Base-by-base conservation (phyloP, 2,329 filamentous ascomycete species). In the Dryadomyces sulphureus region DNA sequence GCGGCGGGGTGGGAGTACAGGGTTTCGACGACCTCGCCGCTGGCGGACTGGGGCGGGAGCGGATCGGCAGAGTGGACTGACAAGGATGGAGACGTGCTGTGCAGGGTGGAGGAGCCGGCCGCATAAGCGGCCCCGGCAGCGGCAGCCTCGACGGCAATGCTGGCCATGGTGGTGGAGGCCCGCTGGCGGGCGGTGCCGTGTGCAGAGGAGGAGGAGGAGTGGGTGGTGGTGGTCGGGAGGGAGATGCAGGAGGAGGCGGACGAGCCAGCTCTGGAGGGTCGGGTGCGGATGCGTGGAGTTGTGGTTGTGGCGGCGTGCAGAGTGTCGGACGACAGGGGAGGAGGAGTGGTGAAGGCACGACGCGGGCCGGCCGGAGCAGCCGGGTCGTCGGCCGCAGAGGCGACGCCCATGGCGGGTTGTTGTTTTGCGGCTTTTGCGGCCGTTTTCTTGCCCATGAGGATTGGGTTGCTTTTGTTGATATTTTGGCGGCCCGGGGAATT, bases 1-100 rank as follows among this genome's bases (percentile, higher is more conserved):
- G 79, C 79, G 38, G 74, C 76, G 0, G 81, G 75, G 55, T 89
- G 83, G 48, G 75, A 77, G 59, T 84, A 92, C 5, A 93, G 72
- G 2, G 79, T 84, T 59, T 86, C 82, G 53, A 84, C 70, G 7
- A 65, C 53, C 38, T 52, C 52, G 30, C 46, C 49, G 36, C 47
- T 47, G 38, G 52, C 41, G 2, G 44, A 35, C 11, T 44, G 44
- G 22, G 47, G 30, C 40, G 43, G 38, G 30, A 19, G 12, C n/a
- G 34, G 21, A 35, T 45, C 27, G 38, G 16, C 36, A 34, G 38
- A 36, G 12, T 45, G 39, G 34, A 38, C 17, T 7, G 34, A 34
- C 5, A 47, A 45, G n/a, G 45, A 42, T 17, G 34, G 7, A 6
- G 35, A 48, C 30, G 36, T 43, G 9, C 40, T 45, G 22, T 43